phyloP scores from a whole-genome alignment of 306 rosid species.

The barrel medic (Medicago truncatula) region DNA sequence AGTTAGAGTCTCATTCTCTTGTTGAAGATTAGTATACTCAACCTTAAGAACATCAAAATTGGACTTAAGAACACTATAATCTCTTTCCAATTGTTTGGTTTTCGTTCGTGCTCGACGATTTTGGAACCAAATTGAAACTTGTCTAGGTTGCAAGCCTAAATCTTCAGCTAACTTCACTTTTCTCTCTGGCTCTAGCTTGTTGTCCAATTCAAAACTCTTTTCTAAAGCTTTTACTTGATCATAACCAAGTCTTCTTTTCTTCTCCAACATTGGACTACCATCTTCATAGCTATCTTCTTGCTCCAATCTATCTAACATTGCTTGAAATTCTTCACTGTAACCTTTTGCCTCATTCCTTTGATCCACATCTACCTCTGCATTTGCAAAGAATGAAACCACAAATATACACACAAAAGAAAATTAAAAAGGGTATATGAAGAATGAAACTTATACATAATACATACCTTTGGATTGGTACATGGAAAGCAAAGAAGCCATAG shows the following conservation, averaged over 20 bases:
- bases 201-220: slow-evolving; percentile 68
- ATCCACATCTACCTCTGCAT: slow-evolving; percentile 46
- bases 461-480: slow-evolving; percentile 55
- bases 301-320: slow-evolving; percentile 69
- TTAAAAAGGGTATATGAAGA: background rate
- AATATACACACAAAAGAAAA: background rate
- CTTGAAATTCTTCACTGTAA: slow-evolving; percentile 75
- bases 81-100: slow-evolving; percentile 78
- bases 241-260: slow-evolving; percentile 63
- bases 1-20: slow-evolving; percentile 55
- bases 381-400: background rate
- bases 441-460: slow-evolving; percentile 15
- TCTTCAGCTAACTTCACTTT: slow-evolving; percentile 69
- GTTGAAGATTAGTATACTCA: slow-evolving; percentile 54
- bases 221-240: slow-evolving; percentile 78
- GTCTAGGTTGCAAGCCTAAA: slow-evolving; percentile 72
- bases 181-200: slow-evolving; percentile 79
- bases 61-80: slow-evolving; percentile 63
- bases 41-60: slow-evolving; percentile 62
- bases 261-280: slow-evolving; percentile 40
- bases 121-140: slow-evolving; percentile 88
- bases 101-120: slow-evolving; percentile 88
- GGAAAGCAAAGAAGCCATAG: slow-evolving; percentile 52
- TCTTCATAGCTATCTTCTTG: slow-evolving; percentile 69
- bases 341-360: slow-evolving; percentile 35